Evolutionary conservation across 1,284 basidiomycete genomes (phyloP).

Genomic region (Tylopilus sp.): DNA sequence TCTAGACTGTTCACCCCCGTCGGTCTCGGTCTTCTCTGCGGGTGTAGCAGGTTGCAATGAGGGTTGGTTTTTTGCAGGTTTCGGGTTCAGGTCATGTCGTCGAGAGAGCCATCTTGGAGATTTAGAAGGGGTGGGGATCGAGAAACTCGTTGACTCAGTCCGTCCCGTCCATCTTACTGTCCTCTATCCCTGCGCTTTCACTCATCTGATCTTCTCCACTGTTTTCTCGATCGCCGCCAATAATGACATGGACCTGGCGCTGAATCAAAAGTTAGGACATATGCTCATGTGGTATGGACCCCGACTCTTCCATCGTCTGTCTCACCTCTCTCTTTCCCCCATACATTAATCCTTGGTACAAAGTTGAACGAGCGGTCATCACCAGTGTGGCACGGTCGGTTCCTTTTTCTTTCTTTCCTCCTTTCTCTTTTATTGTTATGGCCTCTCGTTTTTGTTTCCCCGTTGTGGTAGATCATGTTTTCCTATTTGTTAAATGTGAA

Average conservation of each 20-base stretch:
- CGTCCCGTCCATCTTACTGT: constrained; percentile 45
- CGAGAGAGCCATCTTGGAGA: constrained; percentile 18
- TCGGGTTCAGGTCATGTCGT: constrained; percentile 36
- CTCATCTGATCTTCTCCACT: constrained; percentile 36
- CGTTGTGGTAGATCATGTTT: constrained; percentile 21
- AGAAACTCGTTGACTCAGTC: constrained; percentile 42
- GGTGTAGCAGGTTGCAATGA: constrained; percentile 41
- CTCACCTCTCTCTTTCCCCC: constrained; percentile 26
- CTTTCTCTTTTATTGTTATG: constrained; percentile 11
- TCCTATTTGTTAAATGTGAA: constrained; percentile 33
- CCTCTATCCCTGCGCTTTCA: constrained; percentile 25
- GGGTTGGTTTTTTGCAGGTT: constrained; percentile 43
- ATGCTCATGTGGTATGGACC: constrained; percentile 36
- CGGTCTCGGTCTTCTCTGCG: constrained; percentile 44
- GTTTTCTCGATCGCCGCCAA: constrained; percentile 22
- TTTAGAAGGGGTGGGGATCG: too few species aligned
- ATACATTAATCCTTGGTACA: constrained; percentile 29
- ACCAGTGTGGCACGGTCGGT: constrained; percentile 39
- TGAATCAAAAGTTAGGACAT: constrained; percentile 25
- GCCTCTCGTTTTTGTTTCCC: not conserved
- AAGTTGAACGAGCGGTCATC: constrained; percentile 25
- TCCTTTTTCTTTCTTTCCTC: constrained; percentile 18
- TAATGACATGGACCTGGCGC: constrained; percentile 12
- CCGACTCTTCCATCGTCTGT: constrained; percentile 27
- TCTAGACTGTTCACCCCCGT: constrained; percentile 52